Evolutionary conservation across 2,329 filamentous ascomycete species (phyloP).

Genomic region (Arthrobotrys megalospora): DNA sequence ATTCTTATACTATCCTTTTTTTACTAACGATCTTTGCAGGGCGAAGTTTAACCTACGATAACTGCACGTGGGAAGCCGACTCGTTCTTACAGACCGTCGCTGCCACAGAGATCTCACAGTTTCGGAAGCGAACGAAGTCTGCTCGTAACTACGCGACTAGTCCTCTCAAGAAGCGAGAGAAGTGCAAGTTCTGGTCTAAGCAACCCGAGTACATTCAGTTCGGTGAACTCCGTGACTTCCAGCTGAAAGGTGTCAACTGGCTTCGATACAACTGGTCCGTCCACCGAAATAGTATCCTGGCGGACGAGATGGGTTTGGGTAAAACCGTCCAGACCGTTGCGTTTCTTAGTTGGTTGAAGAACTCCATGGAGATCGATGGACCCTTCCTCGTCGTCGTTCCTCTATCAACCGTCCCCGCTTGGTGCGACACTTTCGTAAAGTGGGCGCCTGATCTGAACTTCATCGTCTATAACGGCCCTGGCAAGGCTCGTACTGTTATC

Average conservation of each 20-base stretch:
- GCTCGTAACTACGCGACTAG: conserved; percentile 42
- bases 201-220: conserved; percentile 88
- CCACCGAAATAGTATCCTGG: conserved; percentile 94
- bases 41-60: conserved; percentile 93
- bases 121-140: conserved; percentile 45
- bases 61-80: conserved; percentile 81
- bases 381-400: conserved; percentile 98
- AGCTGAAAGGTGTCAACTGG: conserved; percentile 94
- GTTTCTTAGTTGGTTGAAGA: conserved; percentile 94
- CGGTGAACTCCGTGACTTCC: conserved; percentile 91
- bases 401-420: conserved; percentile 95
- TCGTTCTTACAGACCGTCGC: conserved; percentile 42
- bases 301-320: conserved; percentile 98
- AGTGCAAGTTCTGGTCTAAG: conserved; percentile 65
- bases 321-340: conserved; percentile 98
- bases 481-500: conserved; percentile 87
- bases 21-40: conserved; percentile 65
- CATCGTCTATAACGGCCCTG: conserved; percentile 93
- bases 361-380: conserved; percentile 89
- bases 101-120: conserved; percentile 45
- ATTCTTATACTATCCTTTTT: conserved; percentile 62
- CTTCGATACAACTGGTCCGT: conserved; percentile 95
- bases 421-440: conserved; percentile 96
- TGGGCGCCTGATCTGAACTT: conserved; percentile 98
- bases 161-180: conserved; percentile 46